Conservation (phyloP, 2,329 filamentous ascomycete genomes). For the Colletotrichum lupini region DNA sequence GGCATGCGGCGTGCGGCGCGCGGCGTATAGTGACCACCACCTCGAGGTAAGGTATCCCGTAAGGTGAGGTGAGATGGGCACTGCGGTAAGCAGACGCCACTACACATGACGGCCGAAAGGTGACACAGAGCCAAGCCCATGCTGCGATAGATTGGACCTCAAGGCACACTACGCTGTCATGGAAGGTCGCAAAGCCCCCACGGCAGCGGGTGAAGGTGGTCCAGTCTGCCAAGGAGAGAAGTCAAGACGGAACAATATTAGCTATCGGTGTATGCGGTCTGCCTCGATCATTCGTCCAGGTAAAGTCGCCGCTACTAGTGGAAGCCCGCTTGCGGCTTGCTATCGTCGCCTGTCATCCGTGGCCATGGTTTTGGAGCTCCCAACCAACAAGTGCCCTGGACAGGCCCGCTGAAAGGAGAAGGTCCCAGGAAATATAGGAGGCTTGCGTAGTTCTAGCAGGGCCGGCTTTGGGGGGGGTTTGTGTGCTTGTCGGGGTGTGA, state of each 20-base stretch:
- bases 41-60: not conserved
- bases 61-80: constrained; percentile 18
- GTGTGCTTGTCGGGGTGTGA: constrained; percentile 14
- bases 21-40: not conserved
- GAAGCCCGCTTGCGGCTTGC: not conserved
- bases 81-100: constrained; percentile 8
- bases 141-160: constrained; percentile 2
- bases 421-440: not conserved
- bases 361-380: constrained; percentile 9
- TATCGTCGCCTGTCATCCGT: constrained; percentile 6
- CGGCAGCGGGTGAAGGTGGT: not conserved
- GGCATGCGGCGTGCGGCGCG: not conserved
- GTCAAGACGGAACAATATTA: not conserved
- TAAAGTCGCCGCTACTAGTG: not conserved
- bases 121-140: constrained; percentile 32
- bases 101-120: constrained; percentile 20
- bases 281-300: constrained; percentile 1
- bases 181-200: constrained; percentile 17
- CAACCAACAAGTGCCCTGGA: constrained; percentile 2
- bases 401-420: not conserved
- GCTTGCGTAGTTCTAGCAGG: not conserved
- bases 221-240: not conserved
- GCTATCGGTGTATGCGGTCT: not conserved
- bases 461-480: not conserved
- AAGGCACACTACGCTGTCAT: not conserved